Base-by-base conservation (phyloP, 768 basidiomycete species). In the Auriscalpium orientale region DNA sequence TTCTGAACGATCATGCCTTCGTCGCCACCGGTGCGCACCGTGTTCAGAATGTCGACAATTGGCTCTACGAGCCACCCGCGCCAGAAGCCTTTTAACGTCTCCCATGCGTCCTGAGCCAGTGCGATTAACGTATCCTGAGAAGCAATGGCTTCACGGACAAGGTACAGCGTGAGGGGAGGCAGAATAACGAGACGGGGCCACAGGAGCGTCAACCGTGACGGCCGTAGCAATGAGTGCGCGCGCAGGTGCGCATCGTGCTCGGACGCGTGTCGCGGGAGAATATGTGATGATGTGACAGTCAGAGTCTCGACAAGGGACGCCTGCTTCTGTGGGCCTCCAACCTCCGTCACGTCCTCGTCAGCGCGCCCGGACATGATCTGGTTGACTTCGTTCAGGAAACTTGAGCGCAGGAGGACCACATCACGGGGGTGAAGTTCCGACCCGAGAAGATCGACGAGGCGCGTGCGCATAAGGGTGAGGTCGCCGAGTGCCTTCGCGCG, bases 11-110 rank as follows among this genome's bases (percentile, higher is more conserved):
- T 83, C 13, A 85, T 75, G 1, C 83, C 81, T 16, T 79, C 82
- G 43, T 89, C 89, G 21, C 87, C 84, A 8, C 91, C 91, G 4
- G 86, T 79, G 49, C 91, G 77, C 20, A 99, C 82, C 0, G 95
- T 98, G 61, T 83, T 83, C 5, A 90, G 67, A 11, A 98, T 85
- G 8, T 84, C 90, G 49, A 77, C 78, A n/a, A 95, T 64, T 3
- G 95, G 95, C 54, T 92, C 89, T 49, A 95, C 70, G 11, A 98
- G 75, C 89, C 93, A 98, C 49, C 84, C 87, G 18, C 78, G 73
- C 58, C 92, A 71, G 66, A 98, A 95, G 0, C 85, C 85, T 21
- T 74, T 72, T 8, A 81, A 63, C 0, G 93, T 94, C 63, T 87
- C 82, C 37, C 75, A 66, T 0, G 82, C 78, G 58, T 90, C 86